phyloP scores from a whole-genome alignment of 305 asterid species.

The Fraxinus velutina region DNA sequence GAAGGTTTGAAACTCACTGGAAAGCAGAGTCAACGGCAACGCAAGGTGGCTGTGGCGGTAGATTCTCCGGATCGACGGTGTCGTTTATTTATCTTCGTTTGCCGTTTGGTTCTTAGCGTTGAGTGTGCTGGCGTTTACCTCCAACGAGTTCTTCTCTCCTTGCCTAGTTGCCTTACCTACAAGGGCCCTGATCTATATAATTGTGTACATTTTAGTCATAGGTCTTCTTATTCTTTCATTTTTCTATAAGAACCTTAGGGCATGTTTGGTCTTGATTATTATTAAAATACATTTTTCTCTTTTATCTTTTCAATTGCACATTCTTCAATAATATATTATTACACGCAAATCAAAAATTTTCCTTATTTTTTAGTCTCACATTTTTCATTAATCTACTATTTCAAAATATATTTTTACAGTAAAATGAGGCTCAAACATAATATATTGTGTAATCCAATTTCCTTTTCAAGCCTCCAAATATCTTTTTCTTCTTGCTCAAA shows the following conservation, averaged over 20 bases:
- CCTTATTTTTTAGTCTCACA: too few species aligned
- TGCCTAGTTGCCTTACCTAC: not conserved
- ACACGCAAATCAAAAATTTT: too few species aligned
- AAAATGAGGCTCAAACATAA: too few species aligned
- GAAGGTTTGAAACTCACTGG: conserved; percentile 22
- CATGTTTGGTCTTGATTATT: too few species aligned
- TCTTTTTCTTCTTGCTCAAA: not conserved
- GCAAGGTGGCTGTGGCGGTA: conserved; percentile 24
- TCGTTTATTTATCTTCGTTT: not conserved
- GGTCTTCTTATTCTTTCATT: not conserved
- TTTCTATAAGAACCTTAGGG: not conserved
- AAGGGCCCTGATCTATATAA: not conserved
- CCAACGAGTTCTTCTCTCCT: not conserved
- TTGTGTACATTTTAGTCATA: not conserved
- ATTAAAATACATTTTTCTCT: too few species aligned
- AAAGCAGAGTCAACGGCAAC: conserved; percentile 35
- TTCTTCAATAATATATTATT: too few species aligned
- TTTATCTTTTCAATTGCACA: too few species aligned
- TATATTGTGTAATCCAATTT: not conserved
- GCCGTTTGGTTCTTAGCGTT: not conserved
- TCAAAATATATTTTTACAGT: too few species aligned
- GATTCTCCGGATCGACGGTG: not conserved
- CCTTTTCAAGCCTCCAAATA: not conserved
- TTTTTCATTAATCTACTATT: too few species aligned
- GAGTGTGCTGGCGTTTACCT: not conserved